A percentile compares a stretch with the other conserved stretches of the same genome.
phyloP scores from a whole-genome alignment of 2,329 filamentous ascomycete genomes.

The Trichoderma atroviride region DNA sequence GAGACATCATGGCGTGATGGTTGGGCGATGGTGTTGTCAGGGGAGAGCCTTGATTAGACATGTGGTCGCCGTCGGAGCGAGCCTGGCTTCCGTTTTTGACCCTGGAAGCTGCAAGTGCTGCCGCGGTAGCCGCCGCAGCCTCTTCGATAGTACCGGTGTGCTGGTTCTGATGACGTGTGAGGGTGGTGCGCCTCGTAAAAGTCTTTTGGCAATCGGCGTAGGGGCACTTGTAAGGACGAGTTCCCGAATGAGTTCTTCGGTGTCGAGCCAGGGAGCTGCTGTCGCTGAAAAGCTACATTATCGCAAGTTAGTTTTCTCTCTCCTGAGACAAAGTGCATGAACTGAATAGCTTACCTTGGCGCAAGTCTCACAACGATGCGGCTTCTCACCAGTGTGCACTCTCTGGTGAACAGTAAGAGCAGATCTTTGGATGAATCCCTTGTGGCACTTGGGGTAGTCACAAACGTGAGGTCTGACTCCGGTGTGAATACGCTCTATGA shows the following conservation, averaged over 20 bases:
- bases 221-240: slow-evolving; percentile 94
- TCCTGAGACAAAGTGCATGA: neutral
- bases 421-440: slow-evolving; percentile 96
- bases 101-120: slow-evolving; percentile 68
- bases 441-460: slow-evolving; percentile 84
- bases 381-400: slow-evolving; percentile 97
- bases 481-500: slow-evolving; percentile 90
- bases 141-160: slow-evolving; percentile 96
- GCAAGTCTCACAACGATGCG: slow-evolving; percentile 95
- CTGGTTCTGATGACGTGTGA: slow-evolving; percentile 94
- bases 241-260: slow-evolving; percentile 91
- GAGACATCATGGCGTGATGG: slow-evolving; percentile 78
- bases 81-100: slow-evolving; percentile 48
- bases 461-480: slow-evolving; percentile 90
- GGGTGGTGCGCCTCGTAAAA: slow-evolving; percentile 90
- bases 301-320: neutral
- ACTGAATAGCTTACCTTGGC: slow-evolving; percentile 72
- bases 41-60: slow-evolving; percentile 72
- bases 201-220: slow-evolving; percentile 98
- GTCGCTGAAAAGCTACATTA: slow-evolving; percentile 78
- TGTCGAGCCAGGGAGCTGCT: slow-evolving; percentile 92
- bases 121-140: slow-evolving; percentile 84
- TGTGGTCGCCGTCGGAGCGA: slow-evolving; percentile 71
- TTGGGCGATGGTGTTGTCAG: slow-evolving; percentile 80
- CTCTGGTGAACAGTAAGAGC: slow-evolving; percentile 93